Base-by-base conservation (phyloP, 495 filamentous ascomycete species). In the Hypomontagnella submonticulosa region DNA sequence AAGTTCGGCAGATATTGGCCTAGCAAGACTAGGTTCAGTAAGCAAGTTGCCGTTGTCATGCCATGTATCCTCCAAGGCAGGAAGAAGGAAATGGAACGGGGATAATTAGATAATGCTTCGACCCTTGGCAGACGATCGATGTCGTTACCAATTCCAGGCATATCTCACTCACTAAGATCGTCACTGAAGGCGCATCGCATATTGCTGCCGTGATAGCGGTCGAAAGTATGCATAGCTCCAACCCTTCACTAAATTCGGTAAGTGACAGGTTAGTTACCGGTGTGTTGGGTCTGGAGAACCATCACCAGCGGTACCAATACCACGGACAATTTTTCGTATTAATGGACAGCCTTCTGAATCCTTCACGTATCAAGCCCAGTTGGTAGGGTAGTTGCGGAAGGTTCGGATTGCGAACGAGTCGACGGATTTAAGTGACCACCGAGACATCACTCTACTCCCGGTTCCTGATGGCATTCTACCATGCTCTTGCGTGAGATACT, bases 261-360 rank as follows among this genome's bases (percentile, higher is more conserved):
- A 36, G 41, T 37, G 32, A 47, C 47, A 48, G 18, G 51, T 56
- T 51, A n/a, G 44, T 67, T 67, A 67, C 66, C 66, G 32, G 60
- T 46, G 49, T 38, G 12, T 46, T 60, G 66, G 66, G 46, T 56
- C 66, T 52, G 54, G 55, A 50, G 19, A 50, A 40, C 58, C 47
- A 37, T 61, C 33, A 40, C 50, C 19, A 30, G 54, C 19, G 19
- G 54, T 48, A 19, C 4, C 40, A 48, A 32, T 11, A 38, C 36
- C 36, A 38, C 9, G 9, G n/a, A 38, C 10, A 38, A 33, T 20
- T 65, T 40, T 18, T 60, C 56, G 20, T 59, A 53, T 54, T 37
- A 23, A 27, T 19, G 51, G 42, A 18, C 15, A 57, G 60, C 49
- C 30, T 54, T 44, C 38, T 20, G 20, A 50, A 57, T 57, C 63